Evolutionary conservation across 176 grass and related monocot genomes (phyloP).

Genomic region (Puya raimondii): DNA sequence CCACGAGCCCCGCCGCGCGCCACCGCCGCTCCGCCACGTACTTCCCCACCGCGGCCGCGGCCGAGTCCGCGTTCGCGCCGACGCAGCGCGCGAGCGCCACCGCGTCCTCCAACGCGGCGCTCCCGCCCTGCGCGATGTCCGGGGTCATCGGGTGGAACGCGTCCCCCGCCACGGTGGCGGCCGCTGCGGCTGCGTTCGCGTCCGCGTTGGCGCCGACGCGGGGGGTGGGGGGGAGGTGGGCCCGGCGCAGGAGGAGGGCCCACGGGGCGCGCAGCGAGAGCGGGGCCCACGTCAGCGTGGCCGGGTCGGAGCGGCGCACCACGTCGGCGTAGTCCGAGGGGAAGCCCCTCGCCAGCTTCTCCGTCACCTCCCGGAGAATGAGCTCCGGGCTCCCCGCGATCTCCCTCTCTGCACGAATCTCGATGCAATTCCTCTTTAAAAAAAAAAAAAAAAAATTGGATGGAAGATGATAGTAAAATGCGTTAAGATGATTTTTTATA

Average conservation of each 20-base stretch:
- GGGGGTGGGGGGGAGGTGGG: slow-evolving; percentile 15
- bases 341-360: slow-evolving; percentile 28
- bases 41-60: not conserved
- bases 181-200: slow-evolving; percentile 51
- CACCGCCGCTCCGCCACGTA: slow-evolving; percentile 21
- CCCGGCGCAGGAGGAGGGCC: slow-evolving; percentile 10
- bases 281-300: slow-evolving; percentile 39
- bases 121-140: not conserved
- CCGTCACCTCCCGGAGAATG: slow-evolving; percentile 31
- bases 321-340: slow-evolving; percentile 41
- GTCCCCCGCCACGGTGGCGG: slow-evolving; percentile 47
- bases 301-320: slow-evolving; percentile 18
- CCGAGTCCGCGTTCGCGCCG: no score
- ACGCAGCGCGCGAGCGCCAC: no score
- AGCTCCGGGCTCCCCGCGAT: slow-evolving; percentile 2
- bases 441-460: no score
- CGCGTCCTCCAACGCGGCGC: no score
- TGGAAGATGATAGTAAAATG: no score
- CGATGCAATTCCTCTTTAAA: no score
- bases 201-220: slow-evolving; percentile 56
- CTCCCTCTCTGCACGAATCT: slow-evolving; percentile 21
- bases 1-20: slow-evolving; percentile 34
- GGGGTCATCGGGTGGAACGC: slow-evolving; percentile 46
- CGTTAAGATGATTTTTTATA: no score
- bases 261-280: slow-evolving; percentile 31